phyloP scores from a whole-genome alignment of 192 early-diverging fungal species.

The Pilobolus umbonatus region DNA sequence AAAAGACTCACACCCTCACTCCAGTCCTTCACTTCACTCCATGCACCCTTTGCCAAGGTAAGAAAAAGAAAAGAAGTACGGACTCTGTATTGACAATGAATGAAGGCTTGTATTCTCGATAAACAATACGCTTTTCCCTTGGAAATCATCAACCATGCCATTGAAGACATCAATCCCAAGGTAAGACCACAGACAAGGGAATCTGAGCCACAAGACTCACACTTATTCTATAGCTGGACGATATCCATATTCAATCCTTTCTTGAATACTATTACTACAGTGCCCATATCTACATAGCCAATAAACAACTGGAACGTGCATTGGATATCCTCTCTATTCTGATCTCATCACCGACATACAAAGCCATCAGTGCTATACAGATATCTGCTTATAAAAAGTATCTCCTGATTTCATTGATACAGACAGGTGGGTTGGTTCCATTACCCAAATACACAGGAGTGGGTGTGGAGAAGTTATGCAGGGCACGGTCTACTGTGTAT shows the following conservation, averaged over 20 bases:
- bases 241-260: slow-evolving; percentile 48
- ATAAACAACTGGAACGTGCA: slow-evolving; percentile 61
- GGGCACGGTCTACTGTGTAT: slow-evolving; percentile 44
- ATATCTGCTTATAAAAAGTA: slow-evolving; percentile 73
- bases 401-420: slow-evolving; percentile 57
- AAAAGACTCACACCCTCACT: slow-evolving; percentile 31
- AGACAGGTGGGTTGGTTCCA: slow-evolving; percentile 42
- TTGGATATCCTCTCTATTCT: slow-evolving; percentile 56
- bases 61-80: background rate
- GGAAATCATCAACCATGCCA: slow-evolving; percentile 44
- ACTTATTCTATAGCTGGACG: slow-evolving; percentile 3
- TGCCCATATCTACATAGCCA: slow-evolving; percentile 62
- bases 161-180: slow-evolving; percentile 42
- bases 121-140: slow-evolving; percentile 46
- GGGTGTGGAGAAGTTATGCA: slow-evolving; percentile 40
- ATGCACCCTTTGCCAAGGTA: slow-evolving; percentile 37
- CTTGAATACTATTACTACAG: slow-evolving; percentile 79
- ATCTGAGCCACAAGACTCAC: no score
- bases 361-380: slow-evolving; percentile 61
- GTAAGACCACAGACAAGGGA: no score
- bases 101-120: slow-evolving; percentile 44
- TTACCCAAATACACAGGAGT: slow-evolving; percentile 52
- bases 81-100: background rate
- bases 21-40: slow-evolving; percentile 40
- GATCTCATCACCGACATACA: slow-evolving; percentile 59